A percentile compares a stretch with the other conserved stretches of the same genome.
Conservation (phyloP, 1,284 basidiomycete genomes). For the Apiotrichum gamsii region DNA sequence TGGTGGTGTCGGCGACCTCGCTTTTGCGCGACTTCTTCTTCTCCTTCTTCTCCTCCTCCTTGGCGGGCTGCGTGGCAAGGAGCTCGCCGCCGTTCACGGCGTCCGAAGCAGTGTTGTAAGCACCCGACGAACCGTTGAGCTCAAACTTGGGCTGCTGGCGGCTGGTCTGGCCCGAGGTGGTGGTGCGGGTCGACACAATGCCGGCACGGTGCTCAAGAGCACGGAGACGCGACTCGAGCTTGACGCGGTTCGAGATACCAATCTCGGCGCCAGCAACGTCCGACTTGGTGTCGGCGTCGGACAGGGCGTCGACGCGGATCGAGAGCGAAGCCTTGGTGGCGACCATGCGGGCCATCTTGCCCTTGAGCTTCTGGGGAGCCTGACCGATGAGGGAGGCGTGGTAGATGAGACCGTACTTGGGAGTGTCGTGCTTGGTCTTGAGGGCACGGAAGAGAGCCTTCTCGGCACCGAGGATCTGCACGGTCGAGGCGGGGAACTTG, state of each 20-base stretch:
- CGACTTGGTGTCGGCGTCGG: conserved; percentile 85
- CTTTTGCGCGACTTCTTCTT: conserved; percentile 66
- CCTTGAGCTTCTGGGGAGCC: conserved; percentile 96
- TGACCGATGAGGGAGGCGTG: conserved; percentile 94
- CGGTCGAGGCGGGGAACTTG: conserved; percentile 95
- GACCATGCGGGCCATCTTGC: conserved; percentile 99
- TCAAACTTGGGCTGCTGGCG: conserved; percentile 66
- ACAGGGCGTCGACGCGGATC: conserved; percentile 91
- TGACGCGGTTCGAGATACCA: conserved; percentile 86
- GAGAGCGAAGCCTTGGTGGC: conserved; percentile 95
- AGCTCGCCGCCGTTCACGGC: conserved; percentile 57
- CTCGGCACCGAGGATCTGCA: conserved; percentile 97
- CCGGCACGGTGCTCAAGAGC: conserved; percentile 79
- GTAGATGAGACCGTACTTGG: conserved; percentile 96
- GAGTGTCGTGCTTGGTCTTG: conserved; percentile 98
- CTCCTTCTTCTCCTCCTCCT: conserved; percentile 58
- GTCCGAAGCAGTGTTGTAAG: conserved; percentile 75
- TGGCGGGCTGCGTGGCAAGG: conserved; percentile 70
- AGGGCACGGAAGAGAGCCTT: conserved; percentile 96
- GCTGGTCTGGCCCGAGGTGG: conserved; percentile 53
- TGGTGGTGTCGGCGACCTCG: conserved; percentile 55
- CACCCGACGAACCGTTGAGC: conserved; percentile 61
- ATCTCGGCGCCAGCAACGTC: conserved; percentile 72
- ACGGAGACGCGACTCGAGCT: conserved; percentile 88
- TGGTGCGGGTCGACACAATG: conserved; percentile 58